Evolutionary conservation across 768 basidiomycete species (phyloP).

Genomic region (Krasilnikovozyma curviuscula): DNA sequence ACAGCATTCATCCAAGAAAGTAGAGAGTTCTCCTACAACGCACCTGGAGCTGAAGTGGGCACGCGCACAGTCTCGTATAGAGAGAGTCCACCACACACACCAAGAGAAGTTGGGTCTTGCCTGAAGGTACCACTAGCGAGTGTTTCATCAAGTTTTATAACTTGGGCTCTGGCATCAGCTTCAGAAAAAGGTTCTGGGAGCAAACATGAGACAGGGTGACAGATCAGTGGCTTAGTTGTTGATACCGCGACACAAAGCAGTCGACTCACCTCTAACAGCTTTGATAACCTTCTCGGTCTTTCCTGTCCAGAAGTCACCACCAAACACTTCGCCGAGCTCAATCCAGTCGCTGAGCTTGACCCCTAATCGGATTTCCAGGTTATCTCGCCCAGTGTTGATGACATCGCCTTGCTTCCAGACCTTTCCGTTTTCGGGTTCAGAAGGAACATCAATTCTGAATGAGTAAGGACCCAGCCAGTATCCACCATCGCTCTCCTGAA

Average conservation of each 20-base stretch:
- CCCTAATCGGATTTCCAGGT: constrained; percentile 19
- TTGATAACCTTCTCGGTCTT: constrained; percentile 24
- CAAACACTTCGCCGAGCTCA: constrained; percentile 29
- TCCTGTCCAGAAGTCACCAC: constrained; percentile 17
- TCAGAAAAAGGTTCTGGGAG: constrained; percentile 31
- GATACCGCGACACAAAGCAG: constrained; percentile 9
- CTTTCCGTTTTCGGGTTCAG: constrained; percentile 3
- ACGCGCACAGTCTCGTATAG: constrained; percentile 25
- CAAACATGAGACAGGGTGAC: constrained; percentile 27
- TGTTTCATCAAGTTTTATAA: constrained; percentile 40
- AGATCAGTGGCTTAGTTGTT: constrained; percentile 8
- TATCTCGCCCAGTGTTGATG: constrained; percentile 19
- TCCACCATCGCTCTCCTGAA: constrained; percentile 28
- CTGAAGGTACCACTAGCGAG: constrained; percentile 41
- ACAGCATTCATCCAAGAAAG: neutral
- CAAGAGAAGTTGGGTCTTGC: constrained; percentile 27
- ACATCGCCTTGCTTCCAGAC: constrained; percentile 17
- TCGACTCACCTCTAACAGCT: constrained; percentile 27
- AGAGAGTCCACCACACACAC: constrained; percentile 21
- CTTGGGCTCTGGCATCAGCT: constrained; percentile 41
- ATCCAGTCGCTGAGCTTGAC: constrained; percentile 28
- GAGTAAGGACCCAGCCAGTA: constrained; percentile 32
- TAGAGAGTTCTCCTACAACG: constrained; percentile 9
- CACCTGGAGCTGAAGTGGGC: neutral
- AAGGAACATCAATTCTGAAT: constrained; percentile 18